Conservation (phyloP, 805 yeast genomes). For the Starmerella cellae region DNA sequence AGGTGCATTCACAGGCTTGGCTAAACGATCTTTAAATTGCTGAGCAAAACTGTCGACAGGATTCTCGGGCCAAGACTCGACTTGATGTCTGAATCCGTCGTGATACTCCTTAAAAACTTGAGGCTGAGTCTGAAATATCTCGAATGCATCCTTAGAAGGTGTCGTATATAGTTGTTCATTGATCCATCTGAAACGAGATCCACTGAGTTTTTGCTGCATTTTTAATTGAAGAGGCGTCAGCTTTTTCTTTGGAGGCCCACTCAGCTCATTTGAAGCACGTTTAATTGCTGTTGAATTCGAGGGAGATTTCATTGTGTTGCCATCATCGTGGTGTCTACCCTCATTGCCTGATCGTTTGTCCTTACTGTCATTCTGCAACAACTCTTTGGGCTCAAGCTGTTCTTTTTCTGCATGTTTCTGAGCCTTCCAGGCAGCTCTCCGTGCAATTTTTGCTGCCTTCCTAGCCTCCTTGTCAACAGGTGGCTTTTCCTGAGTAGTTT, state of each 20-base stretch:
- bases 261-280: background rate
- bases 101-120: slow-evolving; percentile 87
- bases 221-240: slow-evolving; percentile 84
- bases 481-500: too few relatives aligned
- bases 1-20: slow-evolving; percentile 75
- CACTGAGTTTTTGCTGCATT: slow-evolving; percentile 88
- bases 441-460: background rate
- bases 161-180: slow-evolving; percentile 92
- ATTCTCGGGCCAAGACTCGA: slow-evolving; percentile 95
- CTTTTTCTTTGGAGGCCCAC: slow-evolving; percentile 23
- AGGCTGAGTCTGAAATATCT: slow-evolving; percentile 67
- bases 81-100: slow-evolving; percentile 88
- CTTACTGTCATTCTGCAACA: too few relatives aligned
- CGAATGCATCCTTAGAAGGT: slow-evolving; percentile 61
- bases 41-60: slow-evolving; percentile 86
- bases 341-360: too few relatives aligned
- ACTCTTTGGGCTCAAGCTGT: too few relatives aligned
- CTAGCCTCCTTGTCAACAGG: background rate
- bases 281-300: too few relatives aligned
- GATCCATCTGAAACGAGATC: slow-evolving; percentile 95
- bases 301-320: too few relatives aligned
- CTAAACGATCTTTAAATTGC: slow-evolving; percentile 39
- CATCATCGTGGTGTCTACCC: too few relatives aligned
- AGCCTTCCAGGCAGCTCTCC: background rate
- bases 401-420: too few relatives aligned